Evolutionary conservation across 2,329 filamentous ascomycete genomes (phyloP), one percentile per base, ranked within the genome.

Genomic region (Phialemonium atrogriseum): DNA sequence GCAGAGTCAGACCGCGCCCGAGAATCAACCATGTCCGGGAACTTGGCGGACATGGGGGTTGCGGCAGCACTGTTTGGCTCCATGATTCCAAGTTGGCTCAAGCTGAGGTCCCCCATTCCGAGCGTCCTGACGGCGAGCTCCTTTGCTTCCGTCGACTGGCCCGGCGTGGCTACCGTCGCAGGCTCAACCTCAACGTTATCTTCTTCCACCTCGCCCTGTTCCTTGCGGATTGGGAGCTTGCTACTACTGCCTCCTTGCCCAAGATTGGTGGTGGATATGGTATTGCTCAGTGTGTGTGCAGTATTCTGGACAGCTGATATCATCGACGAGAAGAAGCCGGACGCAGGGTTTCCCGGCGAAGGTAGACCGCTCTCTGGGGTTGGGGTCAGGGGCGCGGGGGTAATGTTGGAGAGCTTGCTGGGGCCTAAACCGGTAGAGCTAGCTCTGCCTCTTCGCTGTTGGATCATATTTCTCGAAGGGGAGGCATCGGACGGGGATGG

Each of bases 241-340:
- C 12, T 35, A 13, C 23, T 34, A 8, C 64, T 64, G 30, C 59
- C 56, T n/a, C 62, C 61, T n/a, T 72, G 70, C 7, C 65, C 59
- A 32, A 75, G 66, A 18, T 67, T 66, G 4, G 69, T 72, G 51
- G 77, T 88, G 29, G 76, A 74, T 27, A 95, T 80, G 28, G 79
- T 85, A 41, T 73, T 84, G 44, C 72, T 85, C 5, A 88, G 55
- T 12, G 75, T 78, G 42, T 66, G 86, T 10, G 88, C 87, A 25
- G 89, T 89, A 69, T 82, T 95, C 56, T 96, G 89, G 12, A 91
- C 91, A 27, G 82, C 89, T 24, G 86, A 89, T 42, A 98, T 77
- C 51, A 98, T 84, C 16, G 84, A 88, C 5, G 86, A 94, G 59
- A 98, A 96, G 62, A 98, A 96, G 1, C 87, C 80, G 22, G 71